Percentiles rank a stretch among this genome's conserved stretches.
phyloP scores from a whole-genome alignment of 2,329 filamentous ascomycete species.

The Xylariaceae sp. region DNA sequence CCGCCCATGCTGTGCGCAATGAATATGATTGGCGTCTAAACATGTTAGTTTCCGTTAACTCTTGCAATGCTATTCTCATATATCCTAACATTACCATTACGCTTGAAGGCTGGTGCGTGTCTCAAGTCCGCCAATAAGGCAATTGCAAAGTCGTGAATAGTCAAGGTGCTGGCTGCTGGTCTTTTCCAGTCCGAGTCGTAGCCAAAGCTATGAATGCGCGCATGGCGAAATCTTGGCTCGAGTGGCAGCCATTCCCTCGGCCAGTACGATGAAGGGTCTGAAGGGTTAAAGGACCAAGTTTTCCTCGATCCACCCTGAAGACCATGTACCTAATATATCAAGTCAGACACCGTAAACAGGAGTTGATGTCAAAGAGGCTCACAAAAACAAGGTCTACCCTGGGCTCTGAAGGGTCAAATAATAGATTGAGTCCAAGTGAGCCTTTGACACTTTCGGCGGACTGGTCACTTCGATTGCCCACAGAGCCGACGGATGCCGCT shows the following conservation, averaged over 20 bases:
- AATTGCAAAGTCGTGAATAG: conserved; percentile 21
- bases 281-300: conserved; percentile 14
- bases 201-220: conserved; percentile 15
- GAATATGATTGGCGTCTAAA: conserved; percentile 20
- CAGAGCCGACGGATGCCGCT: background rate
- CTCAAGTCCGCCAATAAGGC: conserved; percentile 19
- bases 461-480: background rate
- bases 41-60: background rate
- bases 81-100: background rate
- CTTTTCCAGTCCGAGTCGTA: conserved; percentile 19
- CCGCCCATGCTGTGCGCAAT: conserved; percentile 27
- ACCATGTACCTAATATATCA: conserved; percentile 10
- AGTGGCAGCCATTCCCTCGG: conserved; percentile 17
- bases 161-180: conserved; percentile 10
- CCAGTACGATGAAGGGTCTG: conserved; percentile 11
- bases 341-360: background rate
- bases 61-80: background rate
- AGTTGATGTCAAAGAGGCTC: background rate
- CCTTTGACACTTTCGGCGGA: background rate
- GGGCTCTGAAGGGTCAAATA: background rate
- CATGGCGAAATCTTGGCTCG: conserved; percentile 16
- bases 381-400: background rate
- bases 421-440: background rate
- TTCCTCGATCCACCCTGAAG: conserved; percentile 17
- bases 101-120: conserved; percentile 12